These are phyloP conservation scores for Talaromyces marneffei DNA, from an alignment of 2,329 filamentous ascomycete species.

Conservation along the genomic window DNA sequence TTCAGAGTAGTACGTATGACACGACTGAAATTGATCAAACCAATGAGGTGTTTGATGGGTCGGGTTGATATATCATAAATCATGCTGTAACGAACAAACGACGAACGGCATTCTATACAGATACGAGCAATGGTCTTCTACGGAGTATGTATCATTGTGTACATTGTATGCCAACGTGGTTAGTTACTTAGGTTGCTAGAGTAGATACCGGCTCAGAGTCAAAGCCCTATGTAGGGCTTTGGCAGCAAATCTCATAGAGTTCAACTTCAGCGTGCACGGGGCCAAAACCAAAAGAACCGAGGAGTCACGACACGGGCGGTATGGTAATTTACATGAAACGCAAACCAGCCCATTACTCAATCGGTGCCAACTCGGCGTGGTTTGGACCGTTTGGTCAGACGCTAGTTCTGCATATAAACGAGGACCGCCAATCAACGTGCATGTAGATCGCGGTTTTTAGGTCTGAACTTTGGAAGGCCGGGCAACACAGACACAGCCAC, in stretches of 20 bases:
- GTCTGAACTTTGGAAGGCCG: too few species aligned
- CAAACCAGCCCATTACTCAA: background rate
- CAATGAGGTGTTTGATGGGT: background rate
- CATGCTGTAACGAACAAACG: background rate
- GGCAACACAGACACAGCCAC: background rate
- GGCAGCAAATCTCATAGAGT: background rate
- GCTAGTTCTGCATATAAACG: background rate
- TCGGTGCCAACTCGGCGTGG: background rate
- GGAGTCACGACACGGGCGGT: background rate
- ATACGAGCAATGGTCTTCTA: too few species aligned
- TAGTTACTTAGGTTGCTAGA: too few species aligned
- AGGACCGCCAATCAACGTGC: background rate
- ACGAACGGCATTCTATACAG: background rate
- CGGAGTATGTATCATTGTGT: too few species aligned
- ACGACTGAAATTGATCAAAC: background rate
- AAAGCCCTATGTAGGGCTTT: background rate
- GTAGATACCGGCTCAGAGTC: background rate
- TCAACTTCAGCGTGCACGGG: background rate
- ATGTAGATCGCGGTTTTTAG: background rate
- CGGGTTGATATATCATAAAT: background rate
- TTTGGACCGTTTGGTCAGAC: background rate
- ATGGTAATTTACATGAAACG: slow-evolving; percentile 1
- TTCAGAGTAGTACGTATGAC: background rate
- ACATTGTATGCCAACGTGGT: too few species aligned
- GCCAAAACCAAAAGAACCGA: background rate